phyloP scores from a whole-genome alignment of 2,329 filamentous ascomycete genomes.

The Trichophyton rubrum region DNA sequence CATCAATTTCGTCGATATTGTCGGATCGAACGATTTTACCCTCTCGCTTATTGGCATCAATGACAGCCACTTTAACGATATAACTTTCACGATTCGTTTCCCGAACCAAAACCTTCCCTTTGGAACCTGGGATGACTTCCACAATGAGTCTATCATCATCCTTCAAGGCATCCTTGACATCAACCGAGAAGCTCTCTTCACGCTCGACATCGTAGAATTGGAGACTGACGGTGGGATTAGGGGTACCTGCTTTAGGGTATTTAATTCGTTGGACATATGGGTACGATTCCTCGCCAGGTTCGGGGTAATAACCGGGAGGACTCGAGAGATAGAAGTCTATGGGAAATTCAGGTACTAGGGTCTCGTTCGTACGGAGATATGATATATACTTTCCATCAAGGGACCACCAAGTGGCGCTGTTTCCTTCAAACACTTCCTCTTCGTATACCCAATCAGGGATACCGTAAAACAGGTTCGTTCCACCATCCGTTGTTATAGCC shows the following conservation, averaged over 20 bases:
- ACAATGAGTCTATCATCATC: conserved; percentile 82
- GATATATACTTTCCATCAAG: conserved; percentile 78
- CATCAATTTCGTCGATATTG: conserved; percentile 73
- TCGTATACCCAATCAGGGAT: conserved; percentile 97
- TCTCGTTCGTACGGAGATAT: conserved; percentile 89
- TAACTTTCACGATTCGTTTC: conserved; percentile 93
- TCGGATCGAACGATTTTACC: conserved; percentile 68
- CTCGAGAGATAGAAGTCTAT: conserved; percentile 86
- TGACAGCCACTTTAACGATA: conserved; percentile 70
- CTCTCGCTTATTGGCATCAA: conserved; percentile 61
- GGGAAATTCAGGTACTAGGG: conserved; percentile 77
- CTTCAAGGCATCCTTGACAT: conserved; percentile 62
- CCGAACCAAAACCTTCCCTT: conserved; percentile 67
- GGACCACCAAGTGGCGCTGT: conserved; percentile 91
- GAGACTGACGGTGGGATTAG: conserved; percentile 80
- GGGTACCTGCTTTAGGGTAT: conserved; percentile 89
- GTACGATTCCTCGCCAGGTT: conserved; percentile 68
- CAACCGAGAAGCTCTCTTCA: conserved; percentile 65
- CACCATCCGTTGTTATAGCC: conserved; percentile 76
- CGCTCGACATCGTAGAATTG: conserved; percentile 77
- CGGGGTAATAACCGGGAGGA: conserved; percentile 60
- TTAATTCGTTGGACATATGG: conserved; percentile 88
- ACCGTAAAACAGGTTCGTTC: conserved; percentile 82
- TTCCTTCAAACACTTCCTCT: conserved; percentile 66
- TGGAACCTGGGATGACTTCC: conserved; percentile 80